Evolutionary conservation across 2,329 filamentous ascomycete species (phyloP), one percentile per base, ranked within the genome.

Genomic region (Aspergillus pseudotamarii): DNA sequence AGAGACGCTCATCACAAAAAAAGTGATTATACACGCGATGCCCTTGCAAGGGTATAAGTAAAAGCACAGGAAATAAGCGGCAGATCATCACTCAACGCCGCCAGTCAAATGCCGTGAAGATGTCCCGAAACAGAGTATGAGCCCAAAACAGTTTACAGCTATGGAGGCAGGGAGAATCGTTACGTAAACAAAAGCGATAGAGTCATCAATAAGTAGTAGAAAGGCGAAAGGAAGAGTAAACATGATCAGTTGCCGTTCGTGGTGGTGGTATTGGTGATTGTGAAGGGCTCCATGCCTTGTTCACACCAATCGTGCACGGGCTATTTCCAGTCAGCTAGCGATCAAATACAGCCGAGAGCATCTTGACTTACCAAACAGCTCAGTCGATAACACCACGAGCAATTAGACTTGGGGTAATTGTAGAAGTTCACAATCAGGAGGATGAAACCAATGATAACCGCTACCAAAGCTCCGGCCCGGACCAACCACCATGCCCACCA

Each of bases 401-500:
- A 99, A 34, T 86, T 89, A 56, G 88, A 88, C 43, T 73, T 71
- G 63, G 86, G 85, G 76, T 90, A 89, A 66, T 86, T 86, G 80
- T 98, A 98, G 76, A 99, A 99, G 80, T 97, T 95, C 75, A 93
- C 89, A 64, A 98, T 78, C 59, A 99, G 82, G 51, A 97, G 81
- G 65, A 97, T 91, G 76, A 98, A 97, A 1, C 90, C 90, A 46
- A 96, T 85, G 41, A 97, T 83, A 38, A 94, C 91, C n/a, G 89
- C 85, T 9, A 97, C 85, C 58, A 99, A 81, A 28, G 91, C 89
- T 0, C 86, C 92, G 1, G 86, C 91, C 21, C 95, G 87, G 32
- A 98, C 85, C 26, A 97, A 79, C 94, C 94, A 98, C 95, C 95
- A 99, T 6, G 83, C 91, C 95, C 95, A 99, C 95, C 95, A 99